phyloP scores from a whole-genome alignment of 139 green algal genomes.

The Ettlia oleoabundans region DNA sequence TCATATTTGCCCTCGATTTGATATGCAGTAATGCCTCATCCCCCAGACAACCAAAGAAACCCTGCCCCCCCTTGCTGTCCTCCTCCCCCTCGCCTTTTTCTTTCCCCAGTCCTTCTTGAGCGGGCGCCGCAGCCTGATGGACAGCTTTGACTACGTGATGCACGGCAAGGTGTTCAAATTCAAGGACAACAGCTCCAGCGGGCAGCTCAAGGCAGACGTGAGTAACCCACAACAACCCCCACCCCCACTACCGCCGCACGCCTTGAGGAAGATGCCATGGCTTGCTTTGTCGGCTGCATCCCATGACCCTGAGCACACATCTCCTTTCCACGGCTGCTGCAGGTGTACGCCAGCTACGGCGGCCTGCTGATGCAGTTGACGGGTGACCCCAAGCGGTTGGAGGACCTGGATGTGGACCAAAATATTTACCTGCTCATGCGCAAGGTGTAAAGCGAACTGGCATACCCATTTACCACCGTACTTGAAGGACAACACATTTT shows the following conservation, averaged over 20 bases:
- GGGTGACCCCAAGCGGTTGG: slow-evolving; percentile 85
- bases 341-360: slow-evolving; percentile 88
- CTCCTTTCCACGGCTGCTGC: slow-evolving; percentile 34
- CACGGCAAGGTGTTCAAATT: slow-evolving; percentile 94
- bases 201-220: slow-evolving; percentile 53
- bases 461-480: no score
- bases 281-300: no score
- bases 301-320: background rate
- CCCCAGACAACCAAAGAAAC: no score
- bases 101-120: slow-evolving; percentile 62
- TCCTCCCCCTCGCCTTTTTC: background rate
- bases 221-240: no score
- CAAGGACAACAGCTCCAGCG: slow-evolving; percentile 61
- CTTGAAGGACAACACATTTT: no score
- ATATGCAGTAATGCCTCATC: no score
- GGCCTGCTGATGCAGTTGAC: slow-evolving; percentile 93
- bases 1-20: no score
- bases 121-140: slow-evolving; percentile 71
- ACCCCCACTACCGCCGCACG: no score
- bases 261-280: no score
- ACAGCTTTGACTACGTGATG: slow-evolving; percentile 98
- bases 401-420: slow-evolving; percentile 86
- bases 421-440: slow-evolving; percentile 92
- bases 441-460: slow-evolving; percentile 69
- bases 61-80: no score